Percentiles rank a stretch among this genome's conserved stretches.
phyloP scores from a whole-genome alignment of 306 rosid genomes.

The Vigna angularis region DNA sequence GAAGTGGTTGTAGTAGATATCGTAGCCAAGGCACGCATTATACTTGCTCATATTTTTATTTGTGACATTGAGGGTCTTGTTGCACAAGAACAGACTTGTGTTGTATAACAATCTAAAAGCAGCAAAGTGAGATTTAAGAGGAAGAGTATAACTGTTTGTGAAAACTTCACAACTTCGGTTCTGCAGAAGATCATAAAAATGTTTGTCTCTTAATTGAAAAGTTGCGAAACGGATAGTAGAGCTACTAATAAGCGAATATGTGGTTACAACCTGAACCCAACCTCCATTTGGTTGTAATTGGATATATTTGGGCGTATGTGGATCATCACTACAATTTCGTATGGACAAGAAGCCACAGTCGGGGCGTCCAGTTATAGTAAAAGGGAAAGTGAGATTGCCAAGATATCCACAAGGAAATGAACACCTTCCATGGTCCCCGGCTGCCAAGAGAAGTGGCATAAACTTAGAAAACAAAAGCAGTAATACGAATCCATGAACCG shows the following conservation, averaged over 20 bases:
- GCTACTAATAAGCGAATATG: too few species aligned
- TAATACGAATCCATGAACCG: neutral
- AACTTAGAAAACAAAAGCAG: slow-evolving; percentile 33
- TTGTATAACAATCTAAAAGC: neutral
- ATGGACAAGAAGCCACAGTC: slow-evolving; percentile 53
- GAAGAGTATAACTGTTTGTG: slow-evolving; percentile 35
- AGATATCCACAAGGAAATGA: slow-evolving; percentile 49
- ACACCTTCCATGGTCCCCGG: neutral
- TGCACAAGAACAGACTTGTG: slow-evolving; percentile 41
- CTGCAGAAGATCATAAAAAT: neutral
- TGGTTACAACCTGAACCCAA: neutral
- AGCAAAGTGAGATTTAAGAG: slow-evolving; percentile 29
- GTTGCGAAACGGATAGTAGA: neutral
- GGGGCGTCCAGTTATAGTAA: neutral
- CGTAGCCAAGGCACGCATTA: neutral
- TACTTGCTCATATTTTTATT: neutral
- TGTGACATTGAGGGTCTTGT: neutral
- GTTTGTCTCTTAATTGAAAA: slow-evolving; percentile 28
- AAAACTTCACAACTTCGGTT: slow-evolving; percentile 41
- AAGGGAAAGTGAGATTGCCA: slow-evolving; percentile 45
- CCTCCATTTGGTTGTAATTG: slow-evolving; percentile 38
- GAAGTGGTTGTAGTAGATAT: neutral
- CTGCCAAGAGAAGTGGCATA: slow-evolving; percentile 18
- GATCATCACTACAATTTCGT: slow-evolving; percentile 7
- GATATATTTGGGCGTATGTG: neutral